phyloP scores from a whole-genome alignment of 108 stramenopile genomes.

The Discostella pseudostelligera region DNA sequence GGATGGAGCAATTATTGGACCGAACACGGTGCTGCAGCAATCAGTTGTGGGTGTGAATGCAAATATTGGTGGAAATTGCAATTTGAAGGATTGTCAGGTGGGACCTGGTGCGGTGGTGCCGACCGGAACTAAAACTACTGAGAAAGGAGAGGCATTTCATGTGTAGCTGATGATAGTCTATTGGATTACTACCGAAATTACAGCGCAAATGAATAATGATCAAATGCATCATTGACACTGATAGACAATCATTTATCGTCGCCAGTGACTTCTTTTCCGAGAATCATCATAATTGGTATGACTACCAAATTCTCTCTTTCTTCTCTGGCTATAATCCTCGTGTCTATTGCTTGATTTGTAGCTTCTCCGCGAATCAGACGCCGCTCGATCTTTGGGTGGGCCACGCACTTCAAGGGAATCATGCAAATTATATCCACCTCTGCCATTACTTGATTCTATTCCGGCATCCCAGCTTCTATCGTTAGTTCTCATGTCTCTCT shows the following conservation, averaged over 20 bases:
- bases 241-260: neutral
- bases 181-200: neutral
- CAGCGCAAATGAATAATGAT: neutral
- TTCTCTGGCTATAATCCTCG: slow-evolving; percentile 3
- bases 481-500: neutral
- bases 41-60: slow-evolving; percentile 62
- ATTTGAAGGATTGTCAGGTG: slow-evolving; percentile 84
- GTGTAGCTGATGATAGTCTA: slow-evolving; percentile 7
- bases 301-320: slow-evolving; percentile 11
- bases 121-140: slow-evolving; percentile 53
- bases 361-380: slow-evolving; percentile 14
- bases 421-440: slow-evolving; percentile 5
- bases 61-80: slow-evolving; percentile 79
- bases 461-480: neutral
- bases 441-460: slow-evolving; percentile 2
- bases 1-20: slow-evolving; percentile 73
- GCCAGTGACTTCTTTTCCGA: slow-evolving; percentile 12
- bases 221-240: neutral
- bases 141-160: slow-evolving; percentile 71
- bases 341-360: slow-evolving; percentile 10
- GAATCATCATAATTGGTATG: neutral
- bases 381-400: neutral
- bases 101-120: slow-evolving; percentile 56
- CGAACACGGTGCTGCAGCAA: slow-evolving; percentile 77
- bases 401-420: neutral